Evolutionary conservation across 1,139 yeast species (phyloP).

Genomic region (Kluyveromyces sp.): DNA sequence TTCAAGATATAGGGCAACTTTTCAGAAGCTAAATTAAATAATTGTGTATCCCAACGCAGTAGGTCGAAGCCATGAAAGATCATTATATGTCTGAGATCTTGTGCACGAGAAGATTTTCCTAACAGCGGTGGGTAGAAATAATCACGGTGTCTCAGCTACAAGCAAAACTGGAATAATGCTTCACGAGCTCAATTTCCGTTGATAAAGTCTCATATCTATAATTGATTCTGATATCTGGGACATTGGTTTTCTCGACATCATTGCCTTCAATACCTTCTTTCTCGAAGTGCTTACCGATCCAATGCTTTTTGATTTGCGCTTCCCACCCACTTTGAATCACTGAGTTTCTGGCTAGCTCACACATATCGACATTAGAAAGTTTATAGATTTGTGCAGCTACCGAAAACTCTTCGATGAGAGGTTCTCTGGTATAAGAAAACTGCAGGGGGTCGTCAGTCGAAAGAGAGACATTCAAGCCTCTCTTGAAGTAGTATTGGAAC

Average conservation of each 20-base stretch:
- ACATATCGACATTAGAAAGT: conserved; percentile 90
- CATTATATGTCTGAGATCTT: no score
- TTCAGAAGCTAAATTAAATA: background rate
- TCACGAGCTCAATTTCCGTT: conserved; percentile 69
- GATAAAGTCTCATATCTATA: conserved; percentile 75
- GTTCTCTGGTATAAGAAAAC: conserved; percentile 93
- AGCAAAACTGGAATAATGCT: conserved; percentile 42
- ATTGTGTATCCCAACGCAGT: background rate
- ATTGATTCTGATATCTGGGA: conserved; percentile 78
- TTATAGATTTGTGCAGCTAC: conserved; percentile 97
- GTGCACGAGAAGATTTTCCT: no score
- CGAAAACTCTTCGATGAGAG: conserved; percentile 94
- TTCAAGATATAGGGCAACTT: conserved; percentile 3
- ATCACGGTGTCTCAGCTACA: no score
- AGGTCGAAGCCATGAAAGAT: no score
- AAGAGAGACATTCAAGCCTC: conserved; percentile 87
- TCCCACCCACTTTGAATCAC: conserved; percentile 94
- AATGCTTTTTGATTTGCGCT: conserved; percentile 70
- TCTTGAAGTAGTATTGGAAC: conserved; percentile 78
- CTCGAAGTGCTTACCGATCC: conserved; percentile 76
- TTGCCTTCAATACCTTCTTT: conserved; percentile 67
- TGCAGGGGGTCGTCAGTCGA: conserved; percentile 94
- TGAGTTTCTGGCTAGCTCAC: conserved; percentile 79
- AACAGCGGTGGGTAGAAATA: no score
- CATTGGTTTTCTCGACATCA: conserved; percentile 88